phyloP scores from a whole-genome alignment of 257 asterid species.

The Gardenia jasminoides region DNA sequence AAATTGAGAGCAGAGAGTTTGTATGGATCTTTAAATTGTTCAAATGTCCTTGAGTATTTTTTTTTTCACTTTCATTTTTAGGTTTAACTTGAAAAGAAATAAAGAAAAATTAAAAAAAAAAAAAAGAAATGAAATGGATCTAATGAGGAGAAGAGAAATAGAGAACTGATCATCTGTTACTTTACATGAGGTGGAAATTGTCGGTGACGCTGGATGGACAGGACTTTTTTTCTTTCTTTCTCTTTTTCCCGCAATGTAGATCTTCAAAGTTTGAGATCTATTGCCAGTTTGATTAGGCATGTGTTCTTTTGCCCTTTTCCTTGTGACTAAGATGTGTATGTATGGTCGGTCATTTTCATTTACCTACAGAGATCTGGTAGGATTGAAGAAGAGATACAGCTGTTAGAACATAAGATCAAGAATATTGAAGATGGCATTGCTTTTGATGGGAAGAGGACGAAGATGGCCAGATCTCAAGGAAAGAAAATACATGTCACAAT shows the following conservation, averaged over 20 bases:
- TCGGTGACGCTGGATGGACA: too few species aligned
- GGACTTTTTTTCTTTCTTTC: too few species aligned
- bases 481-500: conserved; percentile 64
- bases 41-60: neutral
- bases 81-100: neutral
- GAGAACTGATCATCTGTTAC: neutral
- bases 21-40: neutral
- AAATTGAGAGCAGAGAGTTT: neutral
- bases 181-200: neutral
- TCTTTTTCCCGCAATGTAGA: neutral
- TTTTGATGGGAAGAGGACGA: conserved; percentile 69
- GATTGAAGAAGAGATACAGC: conserved; percentile 64
- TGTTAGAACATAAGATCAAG: conserved; percentile 64
- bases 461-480: conserved; percentile 87
- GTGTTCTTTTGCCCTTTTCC: neutral
- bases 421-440: conserved; percentile 68
- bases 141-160: neutral
- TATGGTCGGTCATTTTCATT: neutral
- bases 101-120: neutral
- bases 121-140: too few species aligned
- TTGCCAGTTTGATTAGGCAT: neutral
- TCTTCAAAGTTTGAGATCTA: neutral
- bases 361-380: conserved; percentile 74
- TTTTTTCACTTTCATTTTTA: neutral
- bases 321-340: neutral